phyloP scores from a whole-genome alignment of 1,284 basidiomycete genomes.

The Laetiporus sulphureus region DNA sequence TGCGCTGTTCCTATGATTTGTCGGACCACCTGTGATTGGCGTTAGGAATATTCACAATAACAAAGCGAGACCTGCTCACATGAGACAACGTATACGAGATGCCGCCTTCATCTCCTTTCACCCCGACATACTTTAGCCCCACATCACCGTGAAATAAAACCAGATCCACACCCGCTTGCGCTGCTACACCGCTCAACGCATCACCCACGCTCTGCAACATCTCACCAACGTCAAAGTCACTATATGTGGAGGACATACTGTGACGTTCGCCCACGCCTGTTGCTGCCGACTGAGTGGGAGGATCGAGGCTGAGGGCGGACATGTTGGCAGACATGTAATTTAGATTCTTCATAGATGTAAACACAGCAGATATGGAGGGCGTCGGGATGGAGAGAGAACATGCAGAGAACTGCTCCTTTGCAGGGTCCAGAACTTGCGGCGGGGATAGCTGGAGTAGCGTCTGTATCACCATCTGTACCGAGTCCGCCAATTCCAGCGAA shows the following conservation, averaged over 20 bases:
- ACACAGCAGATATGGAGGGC: conserved; percentile 79
- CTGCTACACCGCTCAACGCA: conserved; percentile 78
- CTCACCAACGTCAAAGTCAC: conserved; percentile 65
- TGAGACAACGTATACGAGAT: conserved; percentile 76
- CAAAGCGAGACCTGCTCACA: conserved; percentile 44
- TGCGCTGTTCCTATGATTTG: conserved; percentile 70
- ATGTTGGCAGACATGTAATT: conserved; percentile 87
- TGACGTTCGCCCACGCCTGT: conserved; percentile 7
- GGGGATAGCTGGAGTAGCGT: conserved; percentile 85
- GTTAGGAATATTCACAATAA: conserved; percentile 14
- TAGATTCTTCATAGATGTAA: conserved; percentile 85
- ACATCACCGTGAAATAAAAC: conserved; percentile 86
- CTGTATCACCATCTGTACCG: conserved; percentile 82
- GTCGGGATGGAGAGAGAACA: conserved; percentile 82
- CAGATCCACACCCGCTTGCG: conserved; percentile 77
- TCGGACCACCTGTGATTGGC: conserved; percentile 60
- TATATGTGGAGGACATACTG: conserved; percentile 11
- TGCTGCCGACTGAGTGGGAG: conserved; percentile 7
- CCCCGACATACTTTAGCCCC: conserved; percentile 76
- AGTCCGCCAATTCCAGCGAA: conserved; percentile 81
- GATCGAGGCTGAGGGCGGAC: conserved; percentile 22
- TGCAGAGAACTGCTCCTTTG: conserved; percentile 85
- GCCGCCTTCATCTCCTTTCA: conserved; percentile 80
- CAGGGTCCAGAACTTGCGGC: conserved; percentile 83
- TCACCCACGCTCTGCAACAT: conserved; percentile 76